Evolutionary conservation across 495 filamentous ascomycete genomes (phyloP), one percentile per base, ranked within the genome.

Genomic region (Tuber indicum): DNA sequence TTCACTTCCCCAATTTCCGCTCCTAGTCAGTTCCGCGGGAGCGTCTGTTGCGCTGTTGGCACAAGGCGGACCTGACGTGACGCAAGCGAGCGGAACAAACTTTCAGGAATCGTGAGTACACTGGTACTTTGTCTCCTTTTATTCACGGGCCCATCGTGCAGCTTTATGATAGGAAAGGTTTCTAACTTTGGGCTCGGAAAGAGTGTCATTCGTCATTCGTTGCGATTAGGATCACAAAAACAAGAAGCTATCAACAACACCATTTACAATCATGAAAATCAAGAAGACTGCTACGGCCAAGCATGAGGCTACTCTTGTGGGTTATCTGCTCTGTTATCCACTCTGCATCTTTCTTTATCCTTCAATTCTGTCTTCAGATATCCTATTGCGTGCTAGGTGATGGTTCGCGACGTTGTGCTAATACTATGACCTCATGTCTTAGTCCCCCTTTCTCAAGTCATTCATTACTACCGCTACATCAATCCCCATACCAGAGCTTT

Each of bases 301-400:
- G 85, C 96, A 99, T 87, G 91, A 92, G 88, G 94, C 94, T 85
- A 97, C 94, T 81, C 85, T 97, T 86, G 94, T 97, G 90, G 88
- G 92, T 87, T 77, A 71, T 77, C 70, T 75, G 75, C 26, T 39
- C 75, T 17, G 10, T 77, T 46, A 36, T 41, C 42, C 43, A 19
- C 26, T 45, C 52, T 62, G 14, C 6, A 36, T 46, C 32, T 26
- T 26, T 43, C 17, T 43, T 66, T 66, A 6, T 26, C 32, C 58
- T 66, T 66, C 58, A 36, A 66, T 66, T 66, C 58, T 66, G 58
- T 17, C 58, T 36, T 66, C 6, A 2, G 46, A 16, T 46, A 8
- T n/a, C 36, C 23, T 36, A 19, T 42, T 36, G 21, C 43, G 70
- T 23, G 62, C n/a, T 74, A 36, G 73, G 69, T 71, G 66, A 81